Percentiles rank a stretch among this genome's conserved stretches.
Conservation (phyloP, 1,284 basidiomycete genomes). For the Macrocystidia cucumis region DNA sequence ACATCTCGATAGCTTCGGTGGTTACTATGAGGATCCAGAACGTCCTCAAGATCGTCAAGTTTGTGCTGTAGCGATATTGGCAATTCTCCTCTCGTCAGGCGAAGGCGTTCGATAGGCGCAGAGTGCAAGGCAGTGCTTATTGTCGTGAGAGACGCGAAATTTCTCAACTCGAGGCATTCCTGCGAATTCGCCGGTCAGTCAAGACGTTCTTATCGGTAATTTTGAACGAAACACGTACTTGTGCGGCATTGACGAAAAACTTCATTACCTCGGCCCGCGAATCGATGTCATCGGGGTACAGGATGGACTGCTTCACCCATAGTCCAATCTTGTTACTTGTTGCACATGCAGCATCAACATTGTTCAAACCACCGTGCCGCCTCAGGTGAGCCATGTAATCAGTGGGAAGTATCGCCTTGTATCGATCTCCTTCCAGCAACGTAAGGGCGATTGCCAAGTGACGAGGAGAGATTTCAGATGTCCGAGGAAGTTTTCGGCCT, state of each 20-base stretch:
- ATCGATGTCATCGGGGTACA: slow-evolving; percentile 27
- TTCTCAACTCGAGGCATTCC: slow-evolving; percentile 34
- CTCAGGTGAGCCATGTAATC: slow-evolving; percentile 34
- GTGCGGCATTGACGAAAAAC: slow-evolving; percentile 34
- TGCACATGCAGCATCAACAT: slow-evolving; percentile 21
- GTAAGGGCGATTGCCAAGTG: slow-evolving; percentile 35
- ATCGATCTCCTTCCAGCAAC: slow-evolving; percentile 32
- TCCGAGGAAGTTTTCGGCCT: slow-evolving; percentile 16
- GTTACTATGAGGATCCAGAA: slow-evolving; percentile 25
- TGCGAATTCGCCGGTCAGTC: slow-evolving; percentile 13
- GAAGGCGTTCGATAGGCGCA: slow-evolving; percentile 24
- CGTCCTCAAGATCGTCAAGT: slow-evolving; percentile 23
- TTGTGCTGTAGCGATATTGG: slow-evolving; percentile 19
- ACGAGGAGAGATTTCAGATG: slow-evolving; percentile 21
- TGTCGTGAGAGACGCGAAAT: slow-evolving; percentile 33
- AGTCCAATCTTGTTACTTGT: slow-evolving; percentile 31
- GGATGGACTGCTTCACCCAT: slow-evolving; percentile 34
- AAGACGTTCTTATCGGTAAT: background rate
- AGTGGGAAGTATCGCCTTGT: slow-evolving; percentile 25
- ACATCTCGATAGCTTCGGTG: slow-evolving; percentile 28
- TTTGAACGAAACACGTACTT: slow-evolving; percentile 13
- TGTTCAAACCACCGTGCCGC: slow-evolving; percentile 17
- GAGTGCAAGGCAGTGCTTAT: slow-evolving; percentile 34
- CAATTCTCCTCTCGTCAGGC: slow-evolving; percentile 24
- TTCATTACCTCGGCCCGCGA: slow-evolving; percentile 27